phyloP scores from a whole-genome alignment of 768 basidiomycete species.

The Kwoniella europaea region DNA sequence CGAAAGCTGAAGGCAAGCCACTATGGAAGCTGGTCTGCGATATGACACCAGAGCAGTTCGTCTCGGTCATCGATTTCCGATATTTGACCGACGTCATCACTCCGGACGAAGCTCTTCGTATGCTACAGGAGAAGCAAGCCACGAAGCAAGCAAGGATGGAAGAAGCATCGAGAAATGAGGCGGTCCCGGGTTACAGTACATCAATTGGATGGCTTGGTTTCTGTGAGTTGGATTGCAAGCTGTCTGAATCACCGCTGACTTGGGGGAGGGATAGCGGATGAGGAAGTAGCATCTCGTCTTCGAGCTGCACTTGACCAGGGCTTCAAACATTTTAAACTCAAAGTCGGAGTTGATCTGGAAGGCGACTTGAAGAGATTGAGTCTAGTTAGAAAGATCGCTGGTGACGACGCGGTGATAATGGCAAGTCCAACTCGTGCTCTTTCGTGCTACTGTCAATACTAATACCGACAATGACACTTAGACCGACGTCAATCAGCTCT shows the following conservation, averaged over 20 bases:
- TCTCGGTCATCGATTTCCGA: slow-evolving; percentile 73
- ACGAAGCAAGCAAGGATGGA: slow-evolving; percentile 76
- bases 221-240: background rate
- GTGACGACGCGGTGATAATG: slow-evolving; percentile 88
- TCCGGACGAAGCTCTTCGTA: slow-evolving; percentile 77
- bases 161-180: slow-evolving; percentile 64
- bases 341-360: slow-evolving; percentile 81
- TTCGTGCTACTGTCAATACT: slow-evolving; percentile 58
- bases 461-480: too few species aligned
- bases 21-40: slow-evolving; percentile 89
- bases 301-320: slow-evolving; percentile 79
- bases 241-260: too few species aligned
- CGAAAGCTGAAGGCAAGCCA: slow-evolving; percentile 70
- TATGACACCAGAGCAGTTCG: slow-evolving; percentile 68
- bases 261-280: slow-evolving; percentile 27
- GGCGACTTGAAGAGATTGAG: slow-evolving; percentile 80
- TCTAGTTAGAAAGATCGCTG: slow-evolving; percentile 88
- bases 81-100: slow-evolving; percentile 92
- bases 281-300: slow-evolving; percentile 35
- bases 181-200: background rate
- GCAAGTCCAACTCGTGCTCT: slow-evolving; percentile 63
- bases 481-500: slow-evolving; percentile 65
- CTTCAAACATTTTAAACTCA: slow-evolving; percentile 92
- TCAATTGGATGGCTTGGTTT: slow-evolving; percentile 18
- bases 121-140: slow-evolving; percentile 74